Conservation (phyloP, 1,284 basidiomycete genomes). For the Sanguinoderma infundibulare region DNA sequence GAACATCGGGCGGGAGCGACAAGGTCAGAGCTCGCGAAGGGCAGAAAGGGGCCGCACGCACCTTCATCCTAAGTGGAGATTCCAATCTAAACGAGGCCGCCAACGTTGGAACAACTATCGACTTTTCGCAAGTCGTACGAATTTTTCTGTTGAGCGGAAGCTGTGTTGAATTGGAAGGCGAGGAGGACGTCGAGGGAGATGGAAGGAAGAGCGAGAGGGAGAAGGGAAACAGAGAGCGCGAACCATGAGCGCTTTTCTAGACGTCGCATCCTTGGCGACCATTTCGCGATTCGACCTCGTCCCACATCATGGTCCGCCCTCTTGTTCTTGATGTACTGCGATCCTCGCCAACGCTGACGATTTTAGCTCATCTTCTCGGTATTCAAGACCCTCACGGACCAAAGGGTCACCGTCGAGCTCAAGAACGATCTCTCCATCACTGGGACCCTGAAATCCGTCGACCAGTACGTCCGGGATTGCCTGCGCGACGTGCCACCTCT, state of each 20-base stretch:
- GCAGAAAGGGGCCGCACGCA: background rate
- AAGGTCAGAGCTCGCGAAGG: background rate
- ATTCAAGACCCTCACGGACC: slow-evolving; percentile 99
- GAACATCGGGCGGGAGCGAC: background rate
- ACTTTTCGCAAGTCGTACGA: too few species aligned
- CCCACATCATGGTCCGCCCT: background rate
- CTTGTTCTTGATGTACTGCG: background rate
- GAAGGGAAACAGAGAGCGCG: background rate
- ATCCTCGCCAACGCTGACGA: background rate
- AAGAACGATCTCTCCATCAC: slow-evolving; percentile 99
- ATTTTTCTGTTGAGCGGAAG: too few species aligned
- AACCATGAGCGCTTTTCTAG: background rate
- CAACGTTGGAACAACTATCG: too few species aligned
- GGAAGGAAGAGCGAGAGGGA: background rate
- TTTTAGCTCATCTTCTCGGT: slow-evolving; percentile 92
- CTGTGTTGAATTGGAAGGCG: background rate
- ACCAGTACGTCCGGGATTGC: slow-evolving; percentile 74
- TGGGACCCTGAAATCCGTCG: slow-evolving; percentile 95
- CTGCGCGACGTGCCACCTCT: background rate
- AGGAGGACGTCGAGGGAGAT: background rate
- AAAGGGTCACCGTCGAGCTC: slow-evolving; percentile 96
- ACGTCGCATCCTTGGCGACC: too few species aligned
- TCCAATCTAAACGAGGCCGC: background rate
- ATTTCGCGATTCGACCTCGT: too few species aligned
- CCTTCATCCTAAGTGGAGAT: slow-evolving; percentile 14